Evolutionary conservation across 2,329 filamentous ascomycete genomes (phyloP).

Genomic region (Aspergillus sp.): DNA sequence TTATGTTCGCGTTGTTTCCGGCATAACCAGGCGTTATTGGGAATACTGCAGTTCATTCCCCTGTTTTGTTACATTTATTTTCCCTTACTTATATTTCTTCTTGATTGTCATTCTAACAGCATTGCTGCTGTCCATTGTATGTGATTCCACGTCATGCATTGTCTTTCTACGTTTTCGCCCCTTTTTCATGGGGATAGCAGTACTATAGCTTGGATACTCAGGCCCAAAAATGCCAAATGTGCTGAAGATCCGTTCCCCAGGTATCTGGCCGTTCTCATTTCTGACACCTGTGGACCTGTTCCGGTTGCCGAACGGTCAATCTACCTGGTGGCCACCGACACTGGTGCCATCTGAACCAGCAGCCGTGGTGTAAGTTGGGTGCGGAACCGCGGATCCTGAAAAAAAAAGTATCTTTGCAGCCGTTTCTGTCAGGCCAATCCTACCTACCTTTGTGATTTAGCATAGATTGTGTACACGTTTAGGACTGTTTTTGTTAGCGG

Average conservation of each 20-base stretch:
- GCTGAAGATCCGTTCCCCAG: background rate
- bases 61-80: constrained; percentile 18
- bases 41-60: constrained; percentile 28
- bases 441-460: background rate
- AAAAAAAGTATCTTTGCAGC: background rate
- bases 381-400: background rate
- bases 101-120: constrained; percentile 16
- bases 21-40: constrained; percentile 34
- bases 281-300: background rate
- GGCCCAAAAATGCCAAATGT: constrained; percentile 8
- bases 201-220: constrained; percentile 24
- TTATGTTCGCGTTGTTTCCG: constrained; percentile 21
- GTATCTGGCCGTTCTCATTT: background rate
- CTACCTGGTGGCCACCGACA: background rate
- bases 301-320: background rate
- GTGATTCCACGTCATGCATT: constrained; percentile 6
- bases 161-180: constrained; percentile 7
- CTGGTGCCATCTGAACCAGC: background rate
- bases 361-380: background rate
- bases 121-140: constrained; percentile 12
- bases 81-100: constrained; percentile 11
- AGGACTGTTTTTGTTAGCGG: background rate
- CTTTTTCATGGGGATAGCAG: constrained; percentile 15
- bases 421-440: background rate
- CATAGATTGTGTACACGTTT: constrained; percentile 2